A percentile compares a stretch with the other conserved stretches of the same genome.
phyloP scores from a whole-genome alignment of 2,329 filamentous ascomycete genomes.

The Neofusicoccum sp. region DNA sequence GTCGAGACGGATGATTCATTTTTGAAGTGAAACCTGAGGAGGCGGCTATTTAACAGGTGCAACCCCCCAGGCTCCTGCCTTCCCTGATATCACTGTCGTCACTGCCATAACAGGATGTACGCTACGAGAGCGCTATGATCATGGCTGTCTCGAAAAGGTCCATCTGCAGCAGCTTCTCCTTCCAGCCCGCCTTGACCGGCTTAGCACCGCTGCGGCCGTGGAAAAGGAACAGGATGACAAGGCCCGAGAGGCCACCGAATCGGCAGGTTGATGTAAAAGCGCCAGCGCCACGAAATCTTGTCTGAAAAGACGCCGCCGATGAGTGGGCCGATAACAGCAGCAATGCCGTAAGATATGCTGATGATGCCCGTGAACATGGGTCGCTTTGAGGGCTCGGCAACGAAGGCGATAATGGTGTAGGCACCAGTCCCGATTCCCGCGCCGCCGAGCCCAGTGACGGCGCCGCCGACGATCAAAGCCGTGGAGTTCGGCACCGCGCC shows the following conservation, averaged over 20 bases:
- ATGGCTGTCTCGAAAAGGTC: slow-evolving; percentile 32
- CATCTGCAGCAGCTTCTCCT: slow-evolving; percentile 19
- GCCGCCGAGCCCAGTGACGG: slow-evolving; percentile 49
- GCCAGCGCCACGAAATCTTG: slow-evolving; percentile 27
- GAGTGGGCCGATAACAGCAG: slow-evolving; percentile 25
- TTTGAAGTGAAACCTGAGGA: too few species aligned
- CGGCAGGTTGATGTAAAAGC: slow-evolving; percentile 47
- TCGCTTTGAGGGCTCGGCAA: slow-evolving; percentile 42
- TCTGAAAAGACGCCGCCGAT: slow-evolving; percentile 22
- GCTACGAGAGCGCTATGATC: slow-evolving; percentile 33
- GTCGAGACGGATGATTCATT: too few species aligned
- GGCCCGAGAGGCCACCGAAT: slow-evolving; percentile 41
- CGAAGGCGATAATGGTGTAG: slow-evolving; percentile 51
- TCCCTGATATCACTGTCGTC: not conserved
- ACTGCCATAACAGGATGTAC: slow-evolving; percentile 35
- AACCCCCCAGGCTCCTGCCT: too few species aligned
- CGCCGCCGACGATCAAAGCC: slow-evolving; percentile 50
- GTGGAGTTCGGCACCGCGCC: slow-evolving; percentile 34
- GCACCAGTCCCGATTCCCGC: slow-evolving; percentile 49
- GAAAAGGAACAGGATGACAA: slow-evolving; percentile 42
- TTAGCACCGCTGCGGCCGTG: slow-evolving; percentile 30
- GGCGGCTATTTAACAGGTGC: too few species aligned
- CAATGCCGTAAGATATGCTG: slow-evolving; percentile 18
- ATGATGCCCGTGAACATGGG: not conserved
- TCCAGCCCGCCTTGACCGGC: slow-evolving; percentile 21